Evolutionary conservation across 768 basidiomycete species (phyloP).

Genomic region (Trametes maxima): DNA sequence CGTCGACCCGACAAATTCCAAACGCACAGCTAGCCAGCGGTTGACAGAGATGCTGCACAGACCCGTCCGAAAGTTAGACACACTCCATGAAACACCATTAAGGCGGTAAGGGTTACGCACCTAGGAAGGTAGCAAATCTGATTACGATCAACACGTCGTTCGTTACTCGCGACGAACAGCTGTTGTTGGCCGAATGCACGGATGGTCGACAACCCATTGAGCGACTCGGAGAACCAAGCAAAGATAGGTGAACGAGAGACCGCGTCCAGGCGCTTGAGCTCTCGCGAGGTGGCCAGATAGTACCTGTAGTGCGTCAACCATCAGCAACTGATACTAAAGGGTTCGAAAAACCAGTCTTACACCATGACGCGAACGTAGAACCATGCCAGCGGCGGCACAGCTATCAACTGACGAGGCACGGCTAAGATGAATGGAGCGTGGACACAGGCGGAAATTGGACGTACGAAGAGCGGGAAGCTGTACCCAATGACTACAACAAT

Average conservation of each 20-base stretch:
- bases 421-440: not conserved
- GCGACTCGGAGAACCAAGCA: conserved; percentile 81
- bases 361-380: conserved; percentile 81
- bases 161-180: conserved; percentile 68
- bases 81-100: conserved; percentile 30
- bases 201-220: conserved; percentile 79
- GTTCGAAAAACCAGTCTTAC: conserved; percentile 46
- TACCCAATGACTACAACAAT: conserved; percentile 74
- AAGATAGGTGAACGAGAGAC: conserved; percentile 92
- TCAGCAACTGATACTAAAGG: not conserved
- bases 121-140: conserved; percentile 62
- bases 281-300: conserved; percentile 84
- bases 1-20: conserved; percentile 82
- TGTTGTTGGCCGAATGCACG: conserved; percentile 75
- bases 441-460: not conserved
- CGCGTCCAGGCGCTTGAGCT: conserved; percentile 86
- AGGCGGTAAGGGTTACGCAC: not conserved
- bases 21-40: conserved; percentile 81
- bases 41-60: conserved; percentile 63
- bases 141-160: conserved; percentile 80
- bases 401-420: conserved; percentile 46
- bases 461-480: conserved; percentile 77
- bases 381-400: conserved; percentile 73
- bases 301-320: conserved; percentile 51
- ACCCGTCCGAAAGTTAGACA: conserved; percentile 43